These are phyloP conservation scores for Phytophthora colocasiae DNA, from an alignment of 352 stramenopile species.

Conservation along the genomic window DNA sequence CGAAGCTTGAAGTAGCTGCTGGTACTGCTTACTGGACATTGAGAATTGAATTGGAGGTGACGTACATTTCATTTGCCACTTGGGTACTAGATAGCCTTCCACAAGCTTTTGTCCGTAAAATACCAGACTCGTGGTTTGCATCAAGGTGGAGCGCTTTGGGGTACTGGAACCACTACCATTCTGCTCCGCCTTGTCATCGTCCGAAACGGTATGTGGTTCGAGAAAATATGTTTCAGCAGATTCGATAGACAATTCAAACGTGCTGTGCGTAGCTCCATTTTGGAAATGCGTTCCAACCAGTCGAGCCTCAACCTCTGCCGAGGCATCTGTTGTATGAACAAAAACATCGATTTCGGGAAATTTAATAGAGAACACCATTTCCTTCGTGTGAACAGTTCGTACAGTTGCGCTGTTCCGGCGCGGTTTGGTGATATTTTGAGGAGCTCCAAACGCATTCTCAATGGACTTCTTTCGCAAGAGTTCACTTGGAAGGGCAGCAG, in stretches of 20 bases:
- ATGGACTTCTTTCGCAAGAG: constrained; percentile 27
- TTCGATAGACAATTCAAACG: constrained; percentile 66
- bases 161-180: not conserved
- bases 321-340: constrained; percentile 65
- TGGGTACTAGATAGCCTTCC: constrained; percentile 44
- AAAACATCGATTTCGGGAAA: constrained; percentile 75
- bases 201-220: constrained; percentile 34
- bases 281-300: constrained; percentile 62
- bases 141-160: constrained; percentile 65
- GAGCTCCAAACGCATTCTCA: constrained; percentile 23
- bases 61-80: constrained; percentile 71
- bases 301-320: constrained; percentile 69
- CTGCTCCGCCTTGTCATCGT: not conserved
- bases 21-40: constrained; percentile 69
- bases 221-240: constrained; percentile 69
- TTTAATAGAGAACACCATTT: constrained; percentile 60
- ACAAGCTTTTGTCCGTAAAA: constrained; percentile 69
- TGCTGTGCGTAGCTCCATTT: constrained; percentile 54
- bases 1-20: constrained; percentile 72
- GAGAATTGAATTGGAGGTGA: constrained; percentile 80
- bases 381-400: constrained; percentile 11
- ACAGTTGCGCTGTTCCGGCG: constrained; percentile 21
- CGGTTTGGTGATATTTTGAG: constrained; percentile 6
- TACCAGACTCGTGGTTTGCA: constrained; percentile 65
- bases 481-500: constrained; percentile 17